Percentiles rank a stretch among this genome's conserved stretches.
Evolutionary conservation across 331 rosid species (phyloP).

Genomic region (Dryas integrifolia): DNA sequence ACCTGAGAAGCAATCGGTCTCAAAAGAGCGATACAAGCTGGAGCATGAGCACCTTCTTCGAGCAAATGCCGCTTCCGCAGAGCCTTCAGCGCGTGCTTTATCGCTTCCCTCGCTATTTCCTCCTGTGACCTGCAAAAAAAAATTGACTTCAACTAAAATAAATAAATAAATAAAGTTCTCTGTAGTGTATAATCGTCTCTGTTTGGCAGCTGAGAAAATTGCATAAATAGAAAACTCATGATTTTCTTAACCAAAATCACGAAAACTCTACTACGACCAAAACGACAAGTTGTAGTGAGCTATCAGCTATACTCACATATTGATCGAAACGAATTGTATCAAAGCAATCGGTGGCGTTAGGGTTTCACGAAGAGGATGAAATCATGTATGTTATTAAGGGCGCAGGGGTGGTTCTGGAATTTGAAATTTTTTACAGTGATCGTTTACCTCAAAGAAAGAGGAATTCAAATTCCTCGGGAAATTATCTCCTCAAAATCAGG

Average conservation of each 20-base stretch:
- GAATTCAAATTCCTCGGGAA: neutral
- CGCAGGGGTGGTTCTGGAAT: conserved; percentile 4
- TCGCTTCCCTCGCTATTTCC: conserved; percentile 52
- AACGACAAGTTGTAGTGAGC: neutral
- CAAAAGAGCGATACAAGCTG: conserved; percentile 67
- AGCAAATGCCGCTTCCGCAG: conserved; percentile 76
- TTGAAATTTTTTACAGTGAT: neutral
- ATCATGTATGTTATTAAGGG: neutral
- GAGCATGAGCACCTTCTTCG: conserved; percentile 94
- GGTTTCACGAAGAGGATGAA: conserved; percentile 5
- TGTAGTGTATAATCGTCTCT: neutral
- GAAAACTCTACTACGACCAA: neutral
- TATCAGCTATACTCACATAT: conserved; percentile 23
- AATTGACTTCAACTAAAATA: neutral
- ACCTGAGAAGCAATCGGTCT: conserved; percentile 70
- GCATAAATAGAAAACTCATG: neutral
- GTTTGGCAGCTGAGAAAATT: conserved; percentile 9
- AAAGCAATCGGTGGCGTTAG: conserved; percentile 15
- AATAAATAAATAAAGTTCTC: neutral
- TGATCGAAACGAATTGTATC: conserved; percentile 9
- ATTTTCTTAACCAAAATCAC: neutral
- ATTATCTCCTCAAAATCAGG: too few species aligned
- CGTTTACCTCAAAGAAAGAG: neutral
- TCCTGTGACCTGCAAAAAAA: conserved; percentile 46
- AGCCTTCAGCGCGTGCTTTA: conserved; percentile 70